phyloP scores from a whole-genome alignment of 495 filamentous ascomycete genomes.

The Aspergillus cavernicola region DNA sequence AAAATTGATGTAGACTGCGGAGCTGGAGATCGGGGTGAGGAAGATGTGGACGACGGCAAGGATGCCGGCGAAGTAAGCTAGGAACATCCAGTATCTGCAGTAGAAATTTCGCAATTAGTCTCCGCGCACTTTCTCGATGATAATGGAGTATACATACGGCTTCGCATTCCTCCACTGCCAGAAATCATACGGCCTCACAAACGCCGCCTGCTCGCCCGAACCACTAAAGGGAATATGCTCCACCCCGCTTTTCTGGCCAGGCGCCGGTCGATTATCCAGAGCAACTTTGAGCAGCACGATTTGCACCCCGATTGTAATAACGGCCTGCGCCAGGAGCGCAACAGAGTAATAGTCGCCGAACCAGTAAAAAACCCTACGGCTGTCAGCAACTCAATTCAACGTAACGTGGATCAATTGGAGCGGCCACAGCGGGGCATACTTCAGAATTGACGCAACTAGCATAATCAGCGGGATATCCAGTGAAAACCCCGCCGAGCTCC shows the following conservation, averaged over 20 bases:
- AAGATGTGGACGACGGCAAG: conserved; percentile 69
- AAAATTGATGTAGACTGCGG: conserved; percentile 61
- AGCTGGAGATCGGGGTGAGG: conserved; percentile 59
- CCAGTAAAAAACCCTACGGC: conserved; percentile 82
- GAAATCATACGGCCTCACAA: conserved; percentile 75
- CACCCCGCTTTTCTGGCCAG: conserved; percentile 50
- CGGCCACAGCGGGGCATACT: conserved; percentile 48
- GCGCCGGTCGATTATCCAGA: conserved; percentile 77
- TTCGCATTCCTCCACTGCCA: conserved; percentile 87
- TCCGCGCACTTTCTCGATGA: not conserved
- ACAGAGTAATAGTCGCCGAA: conserved; percentile 80
- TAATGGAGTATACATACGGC: conserved; percentile 53
- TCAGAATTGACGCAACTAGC: conserved; percentile 88
- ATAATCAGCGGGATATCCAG: conserved; percentile 94
- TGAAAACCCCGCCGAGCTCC: conserved; percentile 85
- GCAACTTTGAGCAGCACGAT: conserved; percentile 82
- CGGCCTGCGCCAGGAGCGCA: conserved; percentile 76
- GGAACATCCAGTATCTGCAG: conserved; percentile 80
- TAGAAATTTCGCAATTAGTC: not conserved
- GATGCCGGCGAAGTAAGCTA: conserved; percentile 63
- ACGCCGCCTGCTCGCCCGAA: conserved; percentile 18
- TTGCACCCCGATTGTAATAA: conserved; percentile 85
- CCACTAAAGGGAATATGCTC: conserved; percentile 44
- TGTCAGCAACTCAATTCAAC: no score
- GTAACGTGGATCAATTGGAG: not conserved